A percentile compares a stretch with the other conserved stretches of the same genome.
These are phyloP conservation scores for Leccinum griseonigrum DNA, from an alignment of 1,284 basidiomycete genomes.

Conservation along the genomic window DNA sequence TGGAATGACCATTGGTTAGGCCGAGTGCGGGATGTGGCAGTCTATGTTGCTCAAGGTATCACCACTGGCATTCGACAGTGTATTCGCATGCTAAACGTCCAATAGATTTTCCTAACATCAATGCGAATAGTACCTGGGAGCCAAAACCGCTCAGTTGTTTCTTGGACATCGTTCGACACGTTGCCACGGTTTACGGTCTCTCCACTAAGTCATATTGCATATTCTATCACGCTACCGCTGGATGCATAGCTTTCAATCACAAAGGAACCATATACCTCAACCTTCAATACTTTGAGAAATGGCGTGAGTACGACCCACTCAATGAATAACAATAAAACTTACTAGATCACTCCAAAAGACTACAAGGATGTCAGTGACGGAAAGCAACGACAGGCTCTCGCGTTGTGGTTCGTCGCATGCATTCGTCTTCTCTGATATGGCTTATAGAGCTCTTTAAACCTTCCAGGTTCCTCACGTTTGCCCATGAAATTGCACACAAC, in stretches of 20 bases:
- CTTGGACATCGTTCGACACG: slow-evolving; percentile 52
- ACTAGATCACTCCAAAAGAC: slow-evolving; percentile 45
- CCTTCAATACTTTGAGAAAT: slow-evolving; percentile 69
- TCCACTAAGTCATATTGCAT: slow-evolving; percentile 73
- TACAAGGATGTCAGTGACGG: slow-evolving; percentile 63
- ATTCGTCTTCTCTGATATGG: not conserved
- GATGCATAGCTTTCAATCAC: slow-evolving; percentile 91
- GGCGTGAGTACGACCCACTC: slow-evolving; percentile 57
- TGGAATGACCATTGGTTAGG: not conserved
- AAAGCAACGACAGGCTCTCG: slow-evolving; percentile 60
- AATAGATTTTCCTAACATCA: slow-evolving; percentile 30
- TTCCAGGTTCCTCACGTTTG: not conserved
- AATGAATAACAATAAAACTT: not conserved
- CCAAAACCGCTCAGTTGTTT: slow-evolving; percentile 55
- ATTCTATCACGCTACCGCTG: slow-evolving; percentile 77
- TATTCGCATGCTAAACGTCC: not conserved
- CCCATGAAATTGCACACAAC: not conserved
- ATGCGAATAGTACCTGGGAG: slow-evolving; percentile 39
- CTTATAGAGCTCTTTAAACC: not conserved
- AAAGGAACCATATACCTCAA: slow-evolving; percentile 89
- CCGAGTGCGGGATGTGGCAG: not conserved
- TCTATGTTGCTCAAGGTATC: not conserved
- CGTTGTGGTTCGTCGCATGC: slow-evolving; percentile 60
- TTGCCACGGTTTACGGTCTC: slow-evolving; percentile 58
- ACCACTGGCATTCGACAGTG: not conserved